phyloP scores from a whole-genome alignment of 805 yeast species.

The Cyberlindnera saturnus region DNA sequence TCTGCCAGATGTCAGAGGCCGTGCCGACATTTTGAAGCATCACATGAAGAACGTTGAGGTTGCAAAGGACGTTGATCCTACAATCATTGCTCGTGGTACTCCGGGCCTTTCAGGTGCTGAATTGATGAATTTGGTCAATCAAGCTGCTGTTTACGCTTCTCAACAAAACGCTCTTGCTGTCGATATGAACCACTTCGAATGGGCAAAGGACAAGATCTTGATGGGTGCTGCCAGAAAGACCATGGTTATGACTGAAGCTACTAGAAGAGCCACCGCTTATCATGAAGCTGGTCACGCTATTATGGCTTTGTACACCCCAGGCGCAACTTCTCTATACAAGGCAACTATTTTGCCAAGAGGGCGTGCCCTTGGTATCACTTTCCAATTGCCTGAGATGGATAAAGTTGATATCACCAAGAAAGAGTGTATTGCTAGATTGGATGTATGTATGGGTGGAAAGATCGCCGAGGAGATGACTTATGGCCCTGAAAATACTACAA shows the following conservation, averaged over 20 bases:
- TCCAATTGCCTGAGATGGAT: constrained; percentile 97
- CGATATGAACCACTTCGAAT: constrained; percentile 87
- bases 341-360: constrained; percentile 98
- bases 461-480: constrained; percentile 91
- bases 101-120: constrained; percentile 99
- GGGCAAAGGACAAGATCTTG: constrained; percentile 98
- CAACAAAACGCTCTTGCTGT: constrained; percentile 88
- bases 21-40: constrained; percentile 85
- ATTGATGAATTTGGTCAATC: constrained; percentile 89
- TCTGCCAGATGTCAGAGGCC: constrained; percentile 96
- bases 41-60: constrained; percentile 89
- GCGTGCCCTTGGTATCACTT: constrained; percentile 91
- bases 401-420: constrained; percentile 86
- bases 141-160: constrained; percentile 96
- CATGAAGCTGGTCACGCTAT: constrained; percentile 99
- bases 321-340: constrained; percentile 92
- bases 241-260: constrained; percentile 95
- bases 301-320: constrained; percentile 90
- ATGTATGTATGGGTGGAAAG: constrained; percentile 99
- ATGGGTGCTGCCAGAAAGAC: constrained; percentile 98
- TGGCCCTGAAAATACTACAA: constrained; percentile 88
- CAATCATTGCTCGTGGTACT: constrained; percentile 91
- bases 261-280: constrained; percentile 89
- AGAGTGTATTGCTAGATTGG: constrained; percentile 87
- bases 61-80: constrained; percentile 79